These are phyloP conservation scores for Nyssa sinensis DNA, from an alignment of 148 eudicot genomes.

Conservation along the genomic window DNA sequence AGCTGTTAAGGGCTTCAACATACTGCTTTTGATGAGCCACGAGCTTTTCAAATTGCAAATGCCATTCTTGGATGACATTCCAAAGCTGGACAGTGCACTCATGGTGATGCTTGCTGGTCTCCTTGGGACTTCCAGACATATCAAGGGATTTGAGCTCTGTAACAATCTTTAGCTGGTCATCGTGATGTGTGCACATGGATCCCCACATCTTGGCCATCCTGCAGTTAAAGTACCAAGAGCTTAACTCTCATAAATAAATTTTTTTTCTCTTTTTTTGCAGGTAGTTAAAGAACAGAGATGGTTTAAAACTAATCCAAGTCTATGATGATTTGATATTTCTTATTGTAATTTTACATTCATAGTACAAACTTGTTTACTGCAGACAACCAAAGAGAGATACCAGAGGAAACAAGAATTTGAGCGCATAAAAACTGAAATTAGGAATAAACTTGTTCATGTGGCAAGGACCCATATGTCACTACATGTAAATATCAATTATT, in stretches of 20 bases:
- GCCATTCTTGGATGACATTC: slow-evolving; percentile 62
- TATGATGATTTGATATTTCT: no score
- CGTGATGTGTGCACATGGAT: slow-evolving; percentile 57
- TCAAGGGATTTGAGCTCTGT: slow-evolving; percentile 63
- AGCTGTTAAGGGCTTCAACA: slow-evolving; percentile 56
- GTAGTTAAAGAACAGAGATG: background rate
- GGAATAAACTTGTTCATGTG: no score
- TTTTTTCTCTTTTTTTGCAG: background rate
- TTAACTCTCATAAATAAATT: background rate
- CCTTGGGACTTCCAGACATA: slow-evolving; percentile 46
- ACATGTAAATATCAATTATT: no score
- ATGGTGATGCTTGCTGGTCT: slow-evolving; percentile 74
- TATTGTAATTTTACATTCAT: background rate
- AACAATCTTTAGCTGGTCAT: slow-evolving; percentile 52
- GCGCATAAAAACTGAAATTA: background rate
- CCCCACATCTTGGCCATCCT: slow-evolving; percentile 96
- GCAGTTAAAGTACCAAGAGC: slow-evolving; percentile 15
- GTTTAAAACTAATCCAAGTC: background rate
- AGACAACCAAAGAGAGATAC: background rate
- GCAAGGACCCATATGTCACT: no score
- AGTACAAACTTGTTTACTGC: background rate
- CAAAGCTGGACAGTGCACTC: slow-evolving; percentile 63
- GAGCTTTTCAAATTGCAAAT: slow-evolving; percentile 53
- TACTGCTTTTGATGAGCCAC: slow-evolving; percentile 67
- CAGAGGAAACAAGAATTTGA: background rate